A percentile compares a stretch with the other conserved stretches of the same genome.
These are phyloP conservation scores for Ricinus communis DNA, from an alignment of 345 rosid species.

Conservation along the genomic window DNA sequence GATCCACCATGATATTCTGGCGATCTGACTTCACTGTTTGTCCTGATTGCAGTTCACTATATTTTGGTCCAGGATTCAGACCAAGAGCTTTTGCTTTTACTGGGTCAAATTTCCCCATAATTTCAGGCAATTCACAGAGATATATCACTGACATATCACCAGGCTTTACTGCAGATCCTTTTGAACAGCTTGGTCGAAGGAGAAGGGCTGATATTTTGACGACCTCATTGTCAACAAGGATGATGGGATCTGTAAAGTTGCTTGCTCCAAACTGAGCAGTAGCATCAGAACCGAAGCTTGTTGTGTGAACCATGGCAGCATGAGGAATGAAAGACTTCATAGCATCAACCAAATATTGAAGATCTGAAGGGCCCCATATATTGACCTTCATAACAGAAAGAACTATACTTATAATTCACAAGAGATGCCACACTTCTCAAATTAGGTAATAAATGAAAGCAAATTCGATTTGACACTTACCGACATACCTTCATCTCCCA, in stretches of 20 bases:
- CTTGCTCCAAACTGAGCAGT: conserved; percentile 32
- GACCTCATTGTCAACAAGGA: conserved; percentile 71
- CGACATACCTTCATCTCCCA: conserved; percentile 88
- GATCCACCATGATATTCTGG: conserved; percentile 64
- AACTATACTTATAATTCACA: conserved; percentile 12
- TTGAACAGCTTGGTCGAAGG: conserved; percentile 41
- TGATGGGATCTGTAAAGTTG: conserved; percentile 45
- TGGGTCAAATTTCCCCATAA: conserved; percentile 80
- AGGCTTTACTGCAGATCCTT: conserved; percentile 44
- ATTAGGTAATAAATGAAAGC: conserved; percentile 11
- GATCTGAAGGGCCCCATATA: conserved; percentile 98
- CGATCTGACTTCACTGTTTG: conserved; percentile 76
- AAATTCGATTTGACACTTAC: conserved; percentile 49
- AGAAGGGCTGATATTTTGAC: conserved; percentile 83
- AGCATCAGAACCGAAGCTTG: conserved; percentile 68
- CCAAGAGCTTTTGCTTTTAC: conserved; percentile 80
- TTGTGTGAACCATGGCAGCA: conserved; percentile 94
- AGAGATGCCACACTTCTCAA: background rate
- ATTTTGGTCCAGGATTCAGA: conserved; percentile 78
- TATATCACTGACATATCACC: conserved; percentile 87
- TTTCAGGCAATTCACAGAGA: conserved; percentile 81
- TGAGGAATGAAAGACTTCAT: conserved; percentile 93
- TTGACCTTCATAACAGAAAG: conserved; percentile 56
- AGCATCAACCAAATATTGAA: conserved; percentile 77
- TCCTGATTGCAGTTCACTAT: conserved; percentile 73